Evolutionary conservation across 2,329 filamentous ascomycete genomes (phyloP), one percentile per base, ranked within the genome.

Genomic region (Fusarium longipes): DNA sequence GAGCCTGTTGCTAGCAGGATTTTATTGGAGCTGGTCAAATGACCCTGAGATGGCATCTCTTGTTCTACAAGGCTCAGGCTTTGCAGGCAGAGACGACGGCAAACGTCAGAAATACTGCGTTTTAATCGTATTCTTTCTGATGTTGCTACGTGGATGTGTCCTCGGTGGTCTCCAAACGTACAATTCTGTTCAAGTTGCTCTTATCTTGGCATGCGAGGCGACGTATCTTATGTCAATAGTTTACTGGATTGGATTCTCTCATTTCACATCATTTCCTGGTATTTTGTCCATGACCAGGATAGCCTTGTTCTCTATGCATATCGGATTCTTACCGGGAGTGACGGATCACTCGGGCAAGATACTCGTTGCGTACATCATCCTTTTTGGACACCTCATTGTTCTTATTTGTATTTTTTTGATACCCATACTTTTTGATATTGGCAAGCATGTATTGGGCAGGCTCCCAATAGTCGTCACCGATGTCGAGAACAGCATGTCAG

Each of bases 21-120:
- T 77, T 14, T 67, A 68, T 47, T 78, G 77, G 74, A 70, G 71
- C 4, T 67, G 64, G 64, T 52, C 36, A 1, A 38, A 39, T 0
- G 49, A 50, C 15, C 40, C 52, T 1, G 59, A 51, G 1, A 40
- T 61, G 47, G 64, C 53, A 10, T 57, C 56, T 2, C 44, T 65
- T 2, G 22, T 65, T 6, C 18, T 55, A 2, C 58, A 33, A 8
- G 29, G n/a, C 2, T 15, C 30, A 3, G 18, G 27, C 0, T 24
- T 25, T 4, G 6, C 15, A 11, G 25, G 20, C 8, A 25, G 15
- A 29, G 14, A 27, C 2, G 24, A 8, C 2, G 22, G 17, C 1
- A 17, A 5, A 0, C 15, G 14, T 2, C n/a, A 29, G 4, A 57
- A 52, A 8, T 43, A 45, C 1, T 49, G 57, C 20, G 30, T 49